Evolutionary conservation across 148 eudicot genomes (phyloP).

Genomic region (Nepenthes mirabilis): DNA sequence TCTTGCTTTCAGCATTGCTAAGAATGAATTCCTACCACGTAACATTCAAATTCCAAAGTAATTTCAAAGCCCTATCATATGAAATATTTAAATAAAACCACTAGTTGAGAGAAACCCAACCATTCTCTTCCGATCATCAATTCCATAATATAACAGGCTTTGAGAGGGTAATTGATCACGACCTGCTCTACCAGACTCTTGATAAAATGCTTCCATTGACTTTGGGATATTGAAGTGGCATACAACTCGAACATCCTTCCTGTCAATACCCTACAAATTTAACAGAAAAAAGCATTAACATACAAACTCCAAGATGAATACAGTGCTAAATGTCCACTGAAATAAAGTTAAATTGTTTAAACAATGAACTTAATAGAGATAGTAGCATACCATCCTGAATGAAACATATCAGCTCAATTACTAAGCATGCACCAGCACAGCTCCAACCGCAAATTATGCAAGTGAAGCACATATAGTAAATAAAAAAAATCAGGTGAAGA

Average conservation of each 20-base stretch:
- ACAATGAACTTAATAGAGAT: neutral
- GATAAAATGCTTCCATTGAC: slow-evolving; percentile 92
- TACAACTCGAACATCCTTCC: slow-evolving; percentile 86
- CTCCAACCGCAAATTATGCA: slow-evolving; percentile 29
- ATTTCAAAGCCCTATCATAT: neutral
- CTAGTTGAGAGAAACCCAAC: slow-evolving; percentile 20
- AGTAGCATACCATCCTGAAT: slow-evolving; percentile 73
- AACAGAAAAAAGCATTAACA: neutral
- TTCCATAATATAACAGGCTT: slow-evolving; percentile 78
- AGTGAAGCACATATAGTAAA: neutral
- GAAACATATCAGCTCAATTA: slow-evolving; percentile 20
- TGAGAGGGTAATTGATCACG: slow-evolving; percentile 82
- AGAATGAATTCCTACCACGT: slow-evolving; percentile 61
- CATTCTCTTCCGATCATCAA: slow-evolving; percentile 85
- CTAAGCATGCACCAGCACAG: slow-evolving; percentile 17
- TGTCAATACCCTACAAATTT: slow-evolving; percentile 68
- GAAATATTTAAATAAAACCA: neutral
- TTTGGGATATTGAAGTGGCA: slow-evolving; percentile 91
- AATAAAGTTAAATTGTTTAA: neutral
- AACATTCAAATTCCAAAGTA: neutral
- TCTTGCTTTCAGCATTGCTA: slow-evolving; percentile 52
- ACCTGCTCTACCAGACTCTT: slow-evolving; percentile 98
- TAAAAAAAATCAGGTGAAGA: neutral
- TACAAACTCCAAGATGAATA: neutral
- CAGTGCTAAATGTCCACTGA: slow-evolving; percentile 1